phyloP scores from a whole-genome alignment of 2,329 filamentous ascomycete genomes.

The Pestalotiopsis fici region DNA sequence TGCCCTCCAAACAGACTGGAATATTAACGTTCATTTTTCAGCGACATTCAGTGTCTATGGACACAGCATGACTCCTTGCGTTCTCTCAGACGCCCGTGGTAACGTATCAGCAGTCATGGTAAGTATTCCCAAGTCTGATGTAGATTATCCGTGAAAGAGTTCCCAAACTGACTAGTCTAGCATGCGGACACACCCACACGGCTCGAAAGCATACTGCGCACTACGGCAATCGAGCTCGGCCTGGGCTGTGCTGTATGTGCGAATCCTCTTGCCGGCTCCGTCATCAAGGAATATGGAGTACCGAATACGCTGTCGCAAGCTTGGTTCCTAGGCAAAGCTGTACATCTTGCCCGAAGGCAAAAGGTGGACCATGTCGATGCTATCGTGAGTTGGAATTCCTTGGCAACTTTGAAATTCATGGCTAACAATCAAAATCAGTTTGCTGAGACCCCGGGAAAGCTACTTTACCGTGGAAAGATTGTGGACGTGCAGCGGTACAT shows the following conservation, averaged over 20 bases:
- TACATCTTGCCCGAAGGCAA: neutral
- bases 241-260: conserved; percentile 8
- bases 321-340: neutral
- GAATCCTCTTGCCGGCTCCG: neutral
- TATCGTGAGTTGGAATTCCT: neutral
- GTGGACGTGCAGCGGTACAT: neutral
- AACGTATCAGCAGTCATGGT: conserved; percentile 5
- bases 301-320: conserved; percentile 1
- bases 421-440: neutral
- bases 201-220: neutral
- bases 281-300: neutral
- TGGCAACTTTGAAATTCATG: neutral
- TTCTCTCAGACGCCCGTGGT: neutral
- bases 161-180: neutral
- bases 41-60: conserved; percentile 4
- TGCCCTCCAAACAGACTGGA: too few species aligned
- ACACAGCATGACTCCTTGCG: neutral
- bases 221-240: conserved; percentile 3
- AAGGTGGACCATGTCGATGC: neutral
- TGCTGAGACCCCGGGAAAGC: neutral
- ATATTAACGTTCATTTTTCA: neutral
- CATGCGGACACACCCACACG: neutral
- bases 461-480: conserved; percentile 1
- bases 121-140: neutral
- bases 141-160: neutral